Conservation (phyloP, 73 alveolate species). For the Uronychia setigera region DNA sequence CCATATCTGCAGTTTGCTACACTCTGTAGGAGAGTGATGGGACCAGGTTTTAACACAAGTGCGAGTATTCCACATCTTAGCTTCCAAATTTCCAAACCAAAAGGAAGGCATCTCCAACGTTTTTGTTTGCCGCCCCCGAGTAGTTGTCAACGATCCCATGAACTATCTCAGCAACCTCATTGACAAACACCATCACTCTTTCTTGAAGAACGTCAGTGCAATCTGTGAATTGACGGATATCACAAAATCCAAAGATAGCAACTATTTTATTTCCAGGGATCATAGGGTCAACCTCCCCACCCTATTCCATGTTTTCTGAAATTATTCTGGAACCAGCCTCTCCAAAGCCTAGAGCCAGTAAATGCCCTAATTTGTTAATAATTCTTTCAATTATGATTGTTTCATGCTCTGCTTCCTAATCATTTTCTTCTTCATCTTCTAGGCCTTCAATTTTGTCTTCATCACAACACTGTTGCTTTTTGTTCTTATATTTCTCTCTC, state of each 20-base stretch:
- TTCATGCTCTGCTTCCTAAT: conserved; percentile 18
- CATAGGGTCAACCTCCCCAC: conserved; percentile 87
- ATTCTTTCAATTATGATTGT: conserved; percentile 66
- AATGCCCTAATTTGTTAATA: conserved; percentile 67
- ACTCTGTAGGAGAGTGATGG: conserved; percentile 12
- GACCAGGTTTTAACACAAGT: conserved; percentile 50
- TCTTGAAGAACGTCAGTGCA: conserved; percentile 87
- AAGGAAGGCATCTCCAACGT: conserved; percentile 95
- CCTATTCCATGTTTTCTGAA: conserved; percentile 59
- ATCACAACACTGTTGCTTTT: too few relatives aligned
- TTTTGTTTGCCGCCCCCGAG: conserved; percentile 94
- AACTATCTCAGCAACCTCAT: conserved; percentile 89
- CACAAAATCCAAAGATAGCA: conserved; percentile 92
- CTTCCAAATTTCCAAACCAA: conserved; percentile 86
- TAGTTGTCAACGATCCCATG: conserved; percentile 86
- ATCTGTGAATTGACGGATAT: conserved; percentile 88
- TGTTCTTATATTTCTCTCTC: neutral
- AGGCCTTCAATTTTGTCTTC: neutral
- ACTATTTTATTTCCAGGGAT: conserved; percentile 83
- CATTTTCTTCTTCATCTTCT: neutral
- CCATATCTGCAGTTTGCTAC: conserved; percentile 76
- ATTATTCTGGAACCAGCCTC: conserved; percentile 68
- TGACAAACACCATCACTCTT: conserved; percentile 91
- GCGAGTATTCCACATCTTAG: conserved; percentile 61
- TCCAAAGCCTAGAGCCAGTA: conserved; percentile 58